Base-by-base conservation (phyloP, 2,329 filamentous ascomycete species). In the Colletotrichum tofieldiae region DNA sequence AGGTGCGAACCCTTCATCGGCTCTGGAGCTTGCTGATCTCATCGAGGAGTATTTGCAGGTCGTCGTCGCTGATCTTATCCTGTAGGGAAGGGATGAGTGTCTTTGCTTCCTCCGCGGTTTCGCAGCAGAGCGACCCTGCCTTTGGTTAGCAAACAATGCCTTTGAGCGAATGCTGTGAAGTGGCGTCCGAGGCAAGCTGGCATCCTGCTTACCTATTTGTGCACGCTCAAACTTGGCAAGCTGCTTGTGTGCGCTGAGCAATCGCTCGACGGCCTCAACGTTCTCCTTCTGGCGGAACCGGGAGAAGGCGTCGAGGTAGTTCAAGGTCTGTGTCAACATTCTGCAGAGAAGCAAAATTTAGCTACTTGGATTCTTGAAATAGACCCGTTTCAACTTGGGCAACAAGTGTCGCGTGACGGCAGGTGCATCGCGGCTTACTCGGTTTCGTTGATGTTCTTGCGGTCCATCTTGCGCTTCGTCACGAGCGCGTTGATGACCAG, bases 221-320 rank as follows among this genome's bases (percentile, higher is more conserved):
- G 94, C 95, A 78, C 94, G 91, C 88, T 99, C 96, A 81, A 98
- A 98, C 81, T 95, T 93, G 78, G 94, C 93, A 77, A 99, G 86
- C 80, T 94, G 91, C 75, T 91, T 90, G 79, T 94, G 93, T 71
- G 92, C 90, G 76, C 93, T 93, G 75, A 98, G 88, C 77, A 98
- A 86, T 72, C 94, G 91, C 83, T 97, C 95, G 41, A 98, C 94
- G n/a, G 94, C 94, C 84, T 98, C 94, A 79, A 98, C 93, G 76
- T 96, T 96, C 82, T 97, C 94, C 82, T 96, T 95, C 78, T 95
- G 92, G 85, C 98, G 97, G 89, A 98, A 98, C 45, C 96, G 93
- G 23, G 95, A 93, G 84, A 99, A 99, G 74, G 95, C 92, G 78
- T 98, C 95, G 65, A 98, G 91, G 84, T 99, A 98, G 79, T 95